Evolutionary conservation across 2,329 filamentous ascomycete species (phyloP).

Genomic region (Colletotrichum agaves): DNA sequence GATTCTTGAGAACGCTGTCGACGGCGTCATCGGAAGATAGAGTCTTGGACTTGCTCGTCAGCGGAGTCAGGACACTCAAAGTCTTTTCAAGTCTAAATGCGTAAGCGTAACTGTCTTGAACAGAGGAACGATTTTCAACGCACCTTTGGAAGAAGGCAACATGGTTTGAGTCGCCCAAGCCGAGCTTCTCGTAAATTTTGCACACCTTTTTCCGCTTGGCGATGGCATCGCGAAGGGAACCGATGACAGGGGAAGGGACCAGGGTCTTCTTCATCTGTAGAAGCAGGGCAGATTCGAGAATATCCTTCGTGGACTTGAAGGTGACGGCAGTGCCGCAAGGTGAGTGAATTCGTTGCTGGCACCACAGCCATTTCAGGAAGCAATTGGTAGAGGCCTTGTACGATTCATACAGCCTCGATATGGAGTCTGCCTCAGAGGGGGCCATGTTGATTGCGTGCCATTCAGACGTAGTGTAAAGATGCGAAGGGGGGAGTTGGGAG

Average conservation of each 20-base stretch:
- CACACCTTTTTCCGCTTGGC: neutral
- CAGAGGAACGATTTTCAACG: neutral
- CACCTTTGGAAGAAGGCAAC: neutral
- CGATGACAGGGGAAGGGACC: neutral
- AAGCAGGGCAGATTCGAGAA: neutral
- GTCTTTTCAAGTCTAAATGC: neutral
- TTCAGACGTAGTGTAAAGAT: no score
- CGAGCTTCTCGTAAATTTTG: neutral
- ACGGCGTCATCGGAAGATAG: neutral
- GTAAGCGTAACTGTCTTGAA: neutral
- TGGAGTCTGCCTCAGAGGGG: no score
- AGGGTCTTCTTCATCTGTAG: neutral
- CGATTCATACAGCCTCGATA: neutral
- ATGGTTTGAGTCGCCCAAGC: neutral
- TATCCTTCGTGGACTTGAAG: neutral
- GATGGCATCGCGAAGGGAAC: neutral
- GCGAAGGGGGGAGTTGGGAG: no score
- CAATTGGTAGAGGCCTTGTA: neutral
- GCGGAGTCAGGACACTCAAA: neutral
- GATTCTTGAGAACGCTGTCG: accelerated
- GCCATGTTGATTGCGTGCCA: no score
- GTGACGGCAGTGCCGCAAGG: no score
- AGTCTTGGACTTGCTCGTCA: neutral
- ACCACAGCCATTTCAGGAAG: neutral
- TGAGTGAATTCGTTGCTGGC: neutral